phyloP scores from a whole-genome alignment of 495 filamentous ascomycete genomes.

The Evansstolkia leycettana region DNA sequence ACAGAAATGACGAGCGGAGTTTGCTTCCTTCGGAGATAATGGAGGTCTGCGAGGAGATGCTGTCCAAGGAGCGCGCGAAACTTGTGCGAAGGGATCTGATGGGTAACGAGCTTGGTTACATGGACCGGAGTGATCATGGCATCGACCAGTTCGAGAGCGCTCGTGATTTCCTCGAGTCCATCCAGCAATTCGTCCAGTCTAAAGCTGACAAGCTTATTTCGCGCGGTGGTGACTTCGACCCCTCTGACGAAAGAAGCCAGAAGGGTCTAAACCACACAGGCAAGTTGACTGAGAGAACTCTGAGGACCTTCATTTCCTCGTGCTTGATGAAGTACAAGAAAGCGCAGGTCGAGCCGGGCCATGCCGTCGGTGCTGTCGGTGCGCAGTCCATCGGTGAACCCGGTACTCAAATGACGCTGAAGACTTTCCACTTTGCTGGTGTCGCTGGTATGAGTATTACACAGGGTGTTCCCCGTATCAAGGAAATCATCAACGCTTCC shows the following conservation, averaged over 20 bases:
- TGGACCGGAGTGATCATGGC: conserved; percentile 48
- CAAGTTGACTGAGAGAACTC: conserved; percentile 64
- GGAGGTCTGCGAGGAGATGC: conserved; percentile 46
- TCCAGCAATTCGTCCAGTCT: conserved; percentile 52
- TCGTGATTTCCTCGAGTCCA: conserved; percentile 66
- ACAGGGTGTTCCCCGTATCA: conserved; percentile 97
- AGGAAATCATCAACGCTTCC: conserved; percentile 98
- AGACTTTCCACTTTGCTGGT: conserved; percentile 99
- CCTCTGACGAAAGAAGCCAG: conserved; percentile 23
- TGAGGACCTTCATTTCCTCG: conserved; percentile 62
- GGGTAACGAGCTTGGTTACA: conserved; percentile 44
- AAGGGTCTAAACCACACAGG: conserved; percentile 54
- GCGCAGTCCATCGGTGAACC: conserved; percentile 98
- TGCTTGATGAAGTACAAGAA: conserved; percentile 84
- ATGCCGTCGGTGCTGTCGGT: conserved; percentile 94
- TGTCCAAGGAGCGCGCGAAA: conserved; percentile 52
- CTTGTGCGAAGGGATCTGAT: conserved; percentile 45
- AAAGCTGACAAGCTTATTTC: conserved; percentile 42
- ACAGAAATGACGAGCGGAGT: conserved; percentile 58
- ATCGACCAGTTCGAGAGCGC: conserved; percentile 81
- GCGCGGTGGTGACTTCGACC: conserved; percentile 25
- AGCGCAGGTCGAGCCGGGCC: conserved; percentile 83
- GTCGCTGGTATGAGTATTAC: conserved; percentile 99
- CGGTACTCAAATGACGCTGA: conserved; percentile 97
- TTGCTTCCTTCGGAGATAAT: conserved; percentile 66